Conservation (phyloP, 805 yeast genomes). For the Teunomyces aglyptinius region DNA sequence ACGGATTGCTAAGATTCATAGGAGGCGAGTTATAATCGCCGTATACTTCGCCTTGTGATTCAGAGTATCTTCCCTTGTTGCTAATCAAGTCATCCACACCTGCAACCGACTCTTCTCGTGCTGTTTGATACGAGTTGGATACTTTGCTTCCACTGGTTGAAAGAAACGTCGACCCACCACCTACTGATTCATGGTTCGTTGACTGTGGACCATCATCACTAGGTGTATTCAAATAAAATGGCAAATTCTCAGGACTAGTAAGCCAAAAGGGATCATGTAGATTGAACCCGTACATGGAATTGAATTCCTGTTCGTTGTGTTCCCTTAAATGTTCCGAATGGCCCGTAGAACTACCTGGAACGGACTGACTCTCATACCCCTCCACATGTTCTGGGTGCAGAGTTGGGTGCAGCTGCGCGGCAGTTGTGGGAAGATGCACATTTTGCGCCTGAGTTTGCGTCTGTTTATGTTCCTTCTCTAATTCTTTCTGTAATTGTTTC, state of each 20-base stretch:
- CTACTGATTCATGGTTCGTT: neutral
- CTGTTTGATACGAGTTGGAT: neutral
- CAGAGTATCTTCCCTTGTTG: neutral
- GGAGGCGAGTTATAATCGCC: neutral
- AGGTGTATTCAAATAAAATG: constrained; percentile 27
- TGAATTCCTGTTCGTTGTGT: constrained; percentile 17
- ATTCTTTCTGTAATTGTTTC: neutral
- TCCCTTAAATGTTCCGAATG: constrained; percentile 1
- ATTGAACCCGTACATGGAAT: constrained; percentile 40
- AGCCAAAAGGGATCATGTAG: constrained; percentile 53
- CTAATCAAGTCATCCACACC: neutral
- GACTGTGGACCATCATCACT: constrained; percentile 21
- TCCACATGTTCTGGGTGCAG: neutral
- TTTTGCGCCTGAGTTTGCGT: neutral
- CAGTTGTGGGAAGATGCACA: neutral
- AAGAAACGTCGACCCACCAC: neutral
- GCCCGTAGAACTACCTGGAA: neutral
- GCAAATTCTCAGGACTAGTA: constrained; percentile 48
- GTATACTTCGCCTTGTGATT: neutral
- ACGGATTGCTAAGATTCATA: constrained; percentile 1
- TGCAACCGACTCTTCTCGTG: neutral
- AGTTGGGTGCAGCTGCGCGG: neutral
- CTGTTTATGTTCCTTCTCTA: neutral
- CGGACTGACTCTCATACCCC: neutral
- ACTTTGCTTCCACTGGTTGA: neutral